Percentiles rank a stretch among this genome's conserved stretches.
phyloP scores from a whole-genome alignment of 2,329 filamentous ascomycete species.

The Sarocladiaceae sp. region DNA sequence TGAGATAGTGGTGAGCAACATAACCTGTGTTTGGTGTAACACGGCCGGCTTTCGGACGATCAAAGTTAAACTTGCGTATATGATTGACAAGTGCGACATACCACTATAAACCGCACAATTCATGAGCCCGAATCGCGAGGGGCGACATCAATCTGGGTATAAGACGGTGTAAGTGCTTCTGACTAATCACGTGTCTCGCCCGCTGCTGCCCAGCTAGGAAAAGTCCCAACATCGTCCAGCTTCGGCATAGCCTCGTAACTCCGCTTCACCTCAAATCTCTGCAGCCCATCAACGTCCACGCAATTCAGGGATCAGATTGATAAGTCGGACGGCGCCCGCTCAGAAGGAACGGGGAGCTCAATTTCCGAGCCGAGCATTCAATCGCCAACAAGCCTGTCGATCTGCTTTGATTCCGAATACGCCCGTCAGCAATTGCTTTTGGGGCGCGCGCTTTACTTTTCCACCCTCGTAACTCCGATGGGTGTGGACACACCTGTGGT shows the following conservation, averaged over 20 bases:
- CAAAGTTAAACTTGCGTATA: no score
- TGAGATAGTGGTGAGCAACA: no score
- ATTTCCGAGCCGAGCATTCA: background rate
- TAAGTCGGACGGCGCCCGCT: background rate
- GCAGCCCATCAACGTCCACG: background rate
- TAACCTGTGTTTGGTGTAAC: no score
- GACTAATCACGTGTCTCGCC: background rate
- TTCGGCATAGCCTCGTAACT: constrained; percentile 9
- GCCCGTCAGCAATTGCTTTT: background rate
- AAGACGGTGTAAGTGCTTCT: background rate
- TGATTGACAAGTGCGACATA: no score
- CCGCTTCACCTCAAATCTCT: constrained; percentile 6
- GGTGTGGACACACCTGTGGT: constrained; percentile 1
- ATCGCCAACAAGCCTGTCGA: background rate
- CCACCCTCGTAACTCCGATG: constrained; percentile 4
- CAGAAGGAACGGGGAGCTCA: background rate
- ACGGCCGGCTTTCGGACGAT: no score
- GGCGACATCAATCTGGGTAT: background rate
- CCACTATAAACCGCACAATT: no score
- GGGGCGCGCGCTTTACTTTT: no score
- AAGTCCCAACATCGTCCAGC: background rate
- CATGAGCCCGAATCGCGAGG: background rate
- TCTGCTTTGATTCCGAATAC: background rate
- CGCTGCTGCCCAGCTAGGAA: background rate
- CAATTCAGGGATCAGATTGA: constrained; percentile 2